Percentiles rank a stretch among this genome's conserved stretches.
Evolutionary conservation across 495 filamentous ascomycete species (phyloP).

Genomic region (Penicillium argentinense): DNA sequence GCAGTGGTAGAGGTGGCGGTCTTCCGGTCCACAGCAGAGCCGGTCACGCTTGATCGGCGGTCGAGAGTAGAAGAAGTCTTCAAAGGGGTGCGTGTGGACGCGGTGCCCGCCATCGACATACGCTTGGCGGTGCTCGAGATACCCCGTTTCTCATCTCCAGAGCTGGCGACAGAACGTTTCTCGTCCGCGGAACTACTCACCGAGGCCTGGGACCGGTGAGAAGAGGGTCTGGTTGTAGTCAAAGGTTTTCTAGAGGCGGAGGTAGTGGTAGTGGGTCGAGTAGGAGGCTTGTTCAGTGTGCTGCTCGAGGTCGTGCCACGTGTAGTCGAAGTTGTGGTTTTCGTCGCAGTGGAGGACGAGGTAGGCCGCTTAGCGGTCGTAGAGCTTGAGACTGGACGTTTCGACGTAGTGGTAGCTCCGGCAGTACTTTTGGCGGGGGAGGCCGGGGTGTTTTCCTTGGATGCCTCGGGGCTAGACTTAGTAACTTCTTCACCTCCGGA

Average conservation of each 20-base stretch:
- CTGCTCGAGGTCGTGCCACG: constrained; percentile 32
- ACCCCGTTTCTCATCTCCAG: constrained; percentile 46
- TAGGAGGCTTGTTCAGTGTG: constrained; percentile 46
- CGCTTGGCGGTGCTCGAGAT: constrained; percentile 48
- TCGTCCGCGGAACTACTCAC: constrained; percentile 52
- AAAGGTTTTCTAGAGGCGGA: constrained; percentile 39
- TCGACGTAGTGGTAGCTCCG: constrained; percentile 21
- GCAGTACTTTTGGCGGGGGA: constrained; percentile 34
- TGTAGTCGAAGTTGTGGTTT: constrained; percentile 25
- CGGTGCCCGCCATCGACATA: constrained; percentile 45
- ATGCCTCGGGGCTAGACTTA: constrained; percentile 42
- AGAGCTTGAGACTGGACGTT: constrained; percentile 34
- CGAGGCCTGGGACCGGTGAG: constrained; percentile 46
- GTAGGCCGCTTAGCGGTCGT: constrained; percentile 38
- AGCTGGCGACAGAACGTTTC: constrained; percentile 45
- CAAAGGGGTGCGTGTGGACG: constrained; percentile 35
- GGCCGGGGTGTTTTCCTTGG: constrained; percentile 36
- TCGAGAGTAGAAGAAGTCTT: constrained; percentile 41
- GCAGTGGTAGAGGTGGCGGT: constrained; percentile 25
- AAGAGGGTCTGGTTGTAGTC: constrained; percentile 40
- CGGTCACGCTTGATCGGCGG: constrained; percentile 43
- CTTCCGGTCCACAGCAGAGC: constrained; percentile 35
- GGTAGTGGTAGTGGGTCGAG: constrained; percentile 40
- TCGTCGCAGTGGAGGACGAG: constrained; percentile 33
- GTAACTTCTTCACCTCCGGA: constrained; percentile 41